Base-by-base conservation (phyloP, 2,329 filamentous ascomycete species). In the Fusarium pininemorale region DNA sequence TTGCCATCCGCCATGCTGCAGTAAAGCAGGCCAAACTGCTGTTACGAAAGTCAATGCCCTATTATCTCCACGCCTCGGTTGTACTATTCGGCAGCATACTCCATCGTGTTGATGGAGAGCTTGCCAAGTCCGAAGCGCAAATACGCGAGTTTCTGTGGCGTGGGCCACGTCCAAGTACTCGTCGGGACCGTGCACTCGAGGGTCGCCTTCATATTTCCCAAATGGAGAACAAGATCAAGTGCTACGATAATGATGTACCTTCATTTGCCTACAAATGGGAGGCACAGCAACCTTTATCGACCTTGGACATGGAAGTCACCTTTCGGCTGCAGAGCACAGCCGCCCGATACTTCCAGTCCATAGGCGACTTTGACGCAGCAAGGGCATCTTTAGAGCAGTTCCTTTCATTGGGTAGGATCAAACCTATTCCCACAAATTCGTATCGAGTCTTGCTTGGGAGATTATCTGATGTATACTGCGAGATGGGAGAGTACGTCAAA, bases 211-310 rank as follows among this genome's bases (percentile, higher is more conserved):
- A 81, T 24, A 79, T 81, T 18, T 80, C 80, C 1, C 76, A 78
- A 15, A 65, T 81, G n/a, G 80, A 81, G n/a, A 81, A 79, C 55
- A 81, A 81, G 67, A 79, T 81, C 12, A 75, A 77, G 35, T 72
- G 74, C 18, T 80, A 79, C 42, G 79, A 81, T 41, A 66, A 55
- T 4, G 79, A 81, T 24, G 73, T 81, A 3, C 66, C 78, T 1
- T 73, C 69, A 0, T 72, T 64, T 35, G 80, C 81, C 22, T 81
- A 81, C 45, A 59, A 66, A 7, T 81, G 80, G 80, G 65, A 75
- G 18, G 79, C 75, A 0, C 48, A 70, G 1, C 73, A 74, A 11
- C 80, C 79, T 0, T 55, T 80, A 7, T 81, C 80, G 1, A 70
- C 69, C 1, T 53, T 81, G 10, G 79, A 81, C 4, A 78, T 78